Evolutionary conservation across 1,139 yeast genomes (phyloP).

Genomic region (Protomyces inundatus): DNA sequence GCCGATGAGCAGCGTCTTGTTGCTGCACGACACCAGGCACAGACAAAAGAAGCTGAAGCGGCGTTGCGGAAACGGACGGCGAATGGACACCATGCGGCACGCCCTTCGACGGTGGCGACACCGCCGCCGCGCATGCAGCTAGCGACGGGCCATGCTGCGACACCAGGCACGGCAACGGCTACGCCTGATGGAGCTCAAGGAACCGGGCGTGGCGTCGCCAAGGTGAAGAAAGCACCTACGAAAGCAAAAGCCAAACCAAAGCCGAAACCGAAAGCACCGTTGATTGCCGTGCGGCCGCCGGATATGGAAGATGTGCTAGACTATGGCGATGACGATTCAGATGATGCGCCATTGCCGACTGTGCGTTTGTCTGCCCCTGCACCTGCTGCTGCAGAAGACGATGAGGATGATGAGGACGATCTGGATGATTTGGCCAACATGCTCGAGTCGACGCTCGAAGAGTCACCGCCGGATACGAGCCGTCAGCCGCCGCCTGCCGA

Average conservation of each 20-base stretch:
- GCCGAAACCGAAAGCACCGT: neutral
- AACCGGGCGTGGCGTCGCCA: neutral
- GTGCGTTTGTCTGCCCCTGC: neutral
- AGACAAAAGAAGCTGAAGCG: too few relatives aligned
- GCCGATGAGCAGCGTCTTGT: neutral
- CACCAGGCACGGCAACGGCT: neutral
- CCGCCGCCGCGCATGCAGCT: neutral
- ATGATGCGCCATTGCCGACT: neutral
- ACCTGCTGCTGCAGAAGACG: neutral
- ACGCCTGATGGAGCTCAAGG: neutral
- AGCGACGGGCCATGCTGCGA: neutral
- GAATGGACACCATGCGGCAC: too few relatives aligned
- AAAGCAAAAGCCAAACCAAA: neutral
- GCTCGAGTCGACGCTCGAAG: slow-evolving; percentile 24
- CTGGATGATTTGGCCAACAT: slow-evolving; percentile 18
- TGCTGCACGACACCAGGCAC: too few relatives aligned
- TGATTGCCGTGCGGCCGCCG: neutral
- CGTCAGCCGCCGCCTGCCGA: neutral
- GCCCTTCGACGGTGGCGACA: neutral
- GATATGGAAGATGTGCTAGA: neutral
- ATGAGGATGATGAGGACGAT: slow-evolving; percentile 15
- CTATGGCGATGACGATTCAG: neutral
- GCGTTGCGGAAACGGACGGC: too few relatives aligned
- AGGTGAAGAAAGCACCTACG: neutral
- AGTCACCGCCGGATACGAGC: neutral